Evolutionary conservation across 2,329 filamentous ascomycete species (phyloP), one percentile per base, ranked within the genome.

Genomic region (Penicillium sp.): DNA sequence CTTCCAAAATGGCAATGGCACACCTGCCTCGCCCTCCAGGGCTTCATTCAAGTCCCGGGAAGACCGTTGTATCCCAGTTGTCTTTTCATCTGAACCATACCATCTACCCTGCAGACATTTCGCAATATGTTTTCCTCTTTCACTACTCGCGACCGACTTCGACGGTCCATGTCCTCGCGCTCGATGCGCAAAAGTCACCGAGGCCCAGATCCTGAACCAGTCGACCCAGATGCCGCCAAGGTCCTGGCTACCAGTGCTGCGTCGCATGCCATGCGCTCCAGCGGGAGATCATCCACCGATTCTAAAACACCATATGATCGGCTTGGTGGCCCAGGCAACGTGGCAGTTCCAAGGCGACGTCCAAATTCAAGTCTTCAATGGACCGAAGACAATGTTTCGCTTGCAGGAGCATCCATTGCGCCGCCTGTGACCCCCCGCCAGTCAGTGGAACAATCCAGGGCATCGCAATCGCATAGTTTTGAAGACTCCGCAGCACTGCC

Each of bases 191-290:
- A 48, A 39, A 46, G 47, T 20, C 56, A 54, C 25, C 51, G 33
- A 39, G 39, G 11, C 45, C 51, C 28, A 33, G 48, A 17, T 22
- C 45, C 50, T 7, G 58, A 62, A 13, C 39, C 51, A 3, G 45
- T 63, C 13, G 54, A 64, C 34, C 45, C 57, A 6, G 56, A 61
- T 7, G 32, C 54, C 4, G 54, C 55, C 31, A 58, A 53, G 30
- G 38, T 49, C 11, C 65, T 65, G 44, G 66, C 66, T 12, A 54
- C 61, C 6, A 59, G 62, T n/a, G 67, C 67, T 29, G 67, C 67
- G 6, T 62, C 64, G 10, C 51, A 56, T 11, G 67, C 67, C 23
- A 69, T 70, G 66, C 56, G 64, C 17, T 62, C 60, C 2, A 54
- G 47, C 10, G 55, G 59, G 13, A 50, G 54, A 32, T 53, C 51